Conservation (phyloP, 1,284 basidiomycete species). For the Rhodotorula sp. region DNA sequence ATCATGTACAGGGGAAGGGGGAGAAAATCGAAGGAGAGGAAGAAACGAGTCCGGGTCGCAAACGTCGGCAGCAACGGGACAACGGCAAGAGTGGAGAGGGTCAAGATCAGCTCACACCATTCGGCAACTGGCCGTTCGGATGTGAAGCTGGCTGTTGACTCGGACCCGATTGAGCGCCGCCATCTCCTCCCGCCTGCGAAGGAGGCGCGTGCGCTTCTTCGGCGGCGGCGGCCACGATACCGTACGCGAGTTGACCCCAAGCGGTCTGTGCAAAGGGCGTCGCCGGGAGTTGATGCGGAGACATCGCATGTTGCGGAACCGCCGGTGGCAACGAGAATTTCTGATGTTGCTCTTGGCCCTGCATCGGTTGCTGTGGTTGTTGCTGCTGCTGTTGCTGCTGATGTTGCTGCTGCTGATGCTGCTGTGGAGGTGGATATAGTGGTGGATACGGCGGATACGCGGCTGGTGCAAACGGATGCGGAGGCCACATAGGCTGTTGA, state of each 20-base stretch:
- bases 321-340: conserved; percentile 5
- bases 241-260: conserved; percentile 30
- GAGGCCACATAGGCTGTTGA: conserved; percentile 5
- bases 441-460: neutral
- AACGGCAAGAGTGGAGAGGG: no score
- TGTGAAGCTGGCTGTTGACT: neutral
- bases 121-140: neutral
- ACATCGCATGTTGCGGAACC: neutral
- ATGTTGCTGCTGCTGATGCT: neutral
- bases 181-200: neutral
- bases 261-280: conserved; percentile 30
- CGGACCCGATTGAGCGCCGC: neutral
- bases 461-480: conserved; percentile 2
- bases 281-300: conserved; percentile 3
- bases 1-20: no score
- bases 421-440: neutral
- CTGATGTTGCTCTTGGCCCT: neutral
- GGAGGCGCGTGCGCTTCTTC: conserved; percentile 20
- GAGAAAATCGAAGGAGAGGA: no score
- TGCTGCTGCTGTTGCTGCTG: neutral
- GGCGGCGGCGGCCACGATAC: conserved; percentile 29
- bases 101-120: no score
- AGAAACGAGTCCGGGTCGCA: no score
- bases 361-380: neutral
- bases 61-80: no score